Conservation (phyloP, 768 basidiomycete species). For the Naganishia onofrii region DNA sequence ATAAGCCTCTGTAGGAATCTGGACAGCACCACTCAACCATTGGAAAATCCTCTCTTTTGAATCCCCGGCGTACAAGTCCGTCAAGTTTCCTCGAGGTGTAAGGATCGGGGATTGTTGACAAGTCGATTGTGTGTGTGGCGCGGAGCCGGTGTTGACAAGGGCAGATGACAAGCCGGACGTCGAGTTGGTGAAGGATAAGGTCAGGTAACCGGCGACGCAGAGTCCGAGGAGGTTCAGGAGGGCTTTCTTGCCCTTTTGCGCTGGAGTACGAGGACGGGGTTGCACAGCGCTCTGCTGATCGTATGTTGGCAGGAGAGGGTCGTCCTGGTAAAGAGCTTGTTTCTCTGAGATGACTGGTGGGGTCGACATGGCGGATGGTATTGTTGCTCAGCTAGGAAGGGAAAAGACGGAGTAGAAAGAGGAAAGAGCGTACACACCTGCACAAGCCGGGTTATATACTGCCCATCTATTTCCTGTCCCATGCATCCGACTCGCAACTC, state of each 20-base stretch:
- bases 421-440: not conserved
- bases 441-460: not conserved
- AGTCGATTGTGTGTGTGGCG: conserved; percentile 3
- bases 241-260: conserved; percentile 1
- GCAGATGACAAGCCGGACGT: not conserved
- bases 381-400: not conserved
- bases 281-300: not conserved
- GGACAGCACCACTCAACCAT: conserved; percentile 43
- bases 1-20: conserved; percentile 45
- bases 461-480: too few relatives aligned
- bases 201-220: conserved; percentile 13
- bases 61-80: conserved; percentile 18
- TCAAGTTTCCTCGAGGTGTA: conserved; percentile 26
- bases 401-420: not conserved
- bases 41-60: conserved; percentile 34
- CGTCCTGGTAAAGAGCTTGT: not conserved
- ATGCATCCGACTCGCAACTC: too few relatives aligned
- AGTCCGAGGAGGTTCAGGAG: conserved; percentile 8
- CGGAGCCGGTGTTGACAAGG: not conserved
- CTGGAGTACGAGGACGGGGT: not conserved
- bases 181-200: not conserved
- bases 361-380: not conserved
- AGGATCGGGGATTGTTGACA: conserved; percentile 30
- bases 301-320: conserved; percentile 1
- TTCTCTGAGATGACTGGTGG: not conserved